Evolutionary conservation across 495 filamentous ascomycete genomes (phyloP).

Genomic region (Terfezia boudieri): DNA sequence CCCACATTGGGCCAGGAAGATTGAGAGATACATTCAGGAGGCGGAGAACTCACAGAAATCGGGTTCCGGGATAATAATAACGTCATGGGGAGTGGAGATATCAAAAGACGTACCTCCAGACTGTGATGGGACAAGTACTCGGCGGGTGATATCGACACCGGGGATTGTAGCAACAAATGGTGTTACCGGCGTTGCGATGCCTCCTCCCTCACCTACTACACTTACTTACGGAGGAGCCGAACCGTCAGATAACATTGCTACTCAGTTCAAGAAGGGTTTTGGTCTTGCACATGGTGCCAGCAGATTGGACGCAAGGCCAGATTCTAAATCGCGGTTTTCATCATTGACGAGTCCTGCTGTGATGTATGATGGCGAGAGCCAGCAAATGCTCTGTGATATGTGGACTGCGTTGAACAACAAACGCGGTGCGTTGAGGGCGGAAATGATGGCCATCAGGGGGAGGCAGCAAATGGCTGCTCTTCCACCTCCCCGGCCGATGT

Average conservation of each 20-base stretch:
- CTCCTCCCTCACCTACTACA: too few relatives aligned
- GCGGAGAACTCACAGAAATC: background rate
- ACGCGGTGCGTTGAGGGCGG: conserved; percentile 15
- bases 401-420: conserved; percentile 17
- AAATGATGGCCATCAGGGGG: conserved; percentile 17
- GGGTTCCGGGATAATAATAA: background rate
- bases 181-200: background rate
- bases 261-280: background rate
- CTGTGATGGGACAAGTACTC: too few relatives aligned
- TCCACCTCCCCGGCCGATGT: too few relatives aligned
- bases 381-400: conserved; percentile 12
- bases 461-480: background rate
- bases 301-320: conserved; percentile 14
- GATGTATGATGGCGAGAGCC: conserved; percentile 17
- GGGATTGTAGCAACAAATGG: background rate
- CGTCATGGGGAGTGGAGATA: background rate
- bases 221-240: too few relatives aligned
- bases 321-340: conserved; percentile 15
- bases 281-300: conserved; percentile 1
- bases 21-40: background rate
- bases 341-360: conserved; percentile 13
- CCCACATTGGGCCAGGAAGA: background rate
- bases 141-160: too few relatives aligned
- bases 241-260: background rate
- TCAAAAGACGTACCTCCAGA: too few relatives aligned